Percentiles rank a stretch among this genome's conserved stretches.
Evolutionary conservation across 129 eudicot species (phyloP).

Genomic region (Heracleum sosnowskyi): DNA sequence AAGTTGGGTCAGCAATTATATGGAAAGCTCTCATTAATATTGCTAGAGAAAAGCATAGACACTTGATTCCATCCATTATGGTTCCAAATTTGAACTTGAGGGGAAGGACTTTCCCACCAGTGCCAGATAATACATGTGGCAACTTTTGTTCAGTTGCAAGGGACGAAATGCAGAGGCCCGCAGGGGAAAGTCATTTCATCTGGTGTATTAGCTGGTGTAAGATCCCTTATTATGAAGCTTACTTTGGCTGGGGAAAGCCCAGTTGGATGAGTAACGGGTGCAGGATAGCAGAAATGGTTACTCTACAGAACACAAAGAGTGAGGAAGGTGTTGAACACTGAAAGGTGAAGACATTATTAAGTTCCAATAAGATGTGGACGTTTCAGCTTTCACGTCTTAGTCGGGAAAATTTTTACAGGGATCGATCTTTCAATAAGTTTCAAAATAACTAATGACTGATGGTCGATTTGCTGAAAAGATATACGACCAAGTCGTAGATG

Average conservation of each 20-base stretch:
- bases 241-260: slow-evolving; percentile 26
- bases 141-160: slow-evolving; percentile 4
- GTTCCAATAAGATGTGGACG: slow-evolving; percentile 2
- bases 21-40: slow-evolving; percentile 18
- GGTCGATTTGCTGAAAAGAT: no score
- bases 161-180: neutral
- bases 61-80: neutral
- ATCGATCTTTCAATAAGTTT: neutral
- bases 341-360: neutral
- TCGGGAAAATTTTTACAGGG: neutral
- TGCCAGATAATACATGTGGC: slow-evolving; percentile 3
- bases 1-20: slow-evolving; percentile 7
- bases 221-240: neutral
- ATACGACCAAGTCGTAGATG: no score
- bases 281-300: neutral
- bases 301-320: neutral
- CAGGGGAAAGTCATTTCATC: neutral
- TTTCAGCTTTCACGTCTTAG: neutral
- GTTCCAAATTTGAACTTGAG: slow-evolving; percentile 5
- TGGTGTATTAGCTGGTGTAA: slow-evolving; percentile 13
- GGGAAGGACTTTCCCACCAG: neutral
- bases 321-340: no score
- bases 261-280: slow-evolving; percentile 7
- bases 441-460: no score
- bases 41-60: slow-evolving; percentile 1